Base-by-base conservation (phyloP, 176 grass and related monocot species). In the Aegilops umbellulata region DNA sequence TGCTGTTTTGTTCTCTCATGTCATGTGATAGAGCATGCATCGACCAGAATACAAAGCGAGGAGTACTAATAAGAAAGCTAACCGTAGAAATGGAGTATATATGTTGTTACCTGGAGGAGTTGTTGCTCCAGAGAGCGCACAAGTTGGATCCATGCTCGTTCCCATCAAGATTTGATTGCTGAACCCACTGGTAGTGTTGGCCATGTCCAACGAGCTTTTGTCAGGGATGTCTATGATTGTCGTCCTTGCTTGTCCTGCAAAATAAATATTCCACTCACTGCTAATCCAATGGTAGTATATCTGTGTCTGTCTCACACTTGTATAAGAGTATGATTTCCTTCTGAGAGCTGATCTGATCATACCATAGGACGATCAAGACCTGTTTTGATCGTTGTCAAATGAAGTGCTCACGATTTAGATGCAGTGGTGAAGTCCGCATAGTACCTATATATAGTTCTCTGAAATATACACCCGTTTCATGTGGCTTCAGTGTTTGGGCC, bases 41-140 rank as follows among this genome's bases (percentile, higher is more conserved):
- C 51, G 2, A 25, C 49, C 5, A 47, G 24, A 42, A 74, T 51
- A 51, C 47, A 51, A 17, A 51, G 12, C 41, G 41, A 51, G 46
- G 46, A 49, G 47, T 51, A 51, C 47, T 51, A 51, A 17, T 51
- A 51, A 14, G 15, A 15, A 51, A 51, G 47, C 47, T 49, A 15
- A 13, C 44, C 15, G 15, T 49, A 15, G 47, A 51, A 51, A 51
- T 51, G 47, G 47, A 51, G 47, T 16, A 51, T 51, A 49, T 49
- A 74, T 74, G 72, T 17, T 75, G 30, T 87, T 58, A 98, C 95
- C 91, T 98, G 47, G 93, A 93, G 63, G 87, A 89, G 85, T 93
- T 95, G 80, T 92, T 95, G 80, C 80, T 87, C 91, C 95, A 90
- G 7, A 44, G 79, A 78, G 80, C 89, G 82, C 81, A 86, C 53